Base-by-base conservation (phyloP, 1,139 yeast species). In the Suhomyces yuchorum region DNA sequence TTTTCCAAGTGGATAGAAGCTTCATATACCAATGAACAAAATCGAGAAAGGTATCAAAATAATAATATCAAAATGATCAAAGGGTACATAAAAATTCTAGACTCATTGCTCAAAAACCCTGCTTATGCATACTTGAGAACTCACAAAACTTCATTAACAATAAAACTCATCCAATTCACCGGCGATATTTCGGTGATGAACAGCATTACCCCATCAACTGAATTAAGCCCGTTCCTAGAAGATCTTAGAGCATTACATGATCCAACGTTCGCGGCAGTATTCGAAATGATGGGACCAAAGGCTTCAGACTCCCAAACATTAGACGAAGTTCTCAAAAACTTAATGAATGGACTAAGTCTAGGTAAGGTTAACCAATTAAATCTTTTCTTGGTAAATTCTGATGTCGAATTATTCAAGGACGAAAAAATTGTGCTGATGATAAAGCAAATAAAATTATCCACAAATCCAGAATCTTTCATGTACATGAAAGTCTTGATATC, bases 1-100 rank as follows among this genome's bases (percentile, higher is more conserved):
- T 59, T 70, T 38, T 48, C 51, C 20, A 51, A 48, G 34, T 71
- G 76, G 76, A 43, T 66, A 4, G 12, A 46, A 15, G 33, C 35
- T 19, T 50, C 67, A 36, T 43, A 47, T 8, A 18, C 40, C 14
- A 45, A 43, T 4, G 40, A 52, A 3, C 54, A 51, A 9, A 54
- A 54, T 24, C 14, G 22, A 8, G 18, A 32, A 12, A 52, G 55
- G 40, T 57, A 55, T 39, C 49, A 48, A 33, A 45, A 58, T 15
- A 65, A 65, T 48, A 42, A 51, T 14, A 47, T 56, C 9, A 66
- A 68, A 47, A 56, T 70, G 46, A 28, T 67, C 3, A 55, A 50
- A 18, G 74, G 73, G 1, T 63, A 58, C 42, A 43, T 60, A 4
- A 62, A 62, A 41, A 39, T 69, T 3, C 51, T 59, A 28, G 51